These are phyloP conservation scores for Quercus phellos DNA, from an alignment of 331 rosid genomes.

Conservation along the genomic window DNA sequence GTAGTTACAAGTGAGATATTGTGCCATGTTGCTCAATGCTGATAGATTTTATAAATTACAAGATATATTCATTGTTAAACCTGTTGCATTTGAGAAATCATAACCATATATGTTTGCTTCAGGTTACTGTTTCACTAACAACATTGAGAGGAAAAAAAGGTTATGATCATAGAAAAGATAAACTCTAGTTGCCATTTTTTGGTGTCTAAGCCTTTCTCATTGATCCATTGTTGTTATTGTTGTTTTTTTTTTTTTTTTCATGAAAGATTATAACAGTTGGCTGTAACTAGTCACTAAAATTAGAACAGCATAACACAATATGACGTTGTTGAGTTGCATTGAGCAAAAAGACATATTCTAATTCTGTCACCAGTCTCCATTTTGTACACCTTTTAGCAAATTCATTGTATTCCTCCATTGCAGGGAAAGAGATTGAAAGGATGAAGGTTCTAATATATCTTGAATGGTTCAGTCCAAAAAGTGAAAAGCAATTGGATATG, in stretches of 20 bases:
- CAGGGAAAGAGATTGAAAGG: conserved; percentile 46
- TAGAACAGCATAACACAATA: too few species aligned
- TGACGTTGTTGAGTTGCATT: not conserved
- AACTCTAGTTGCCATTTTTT: too few species aligned
- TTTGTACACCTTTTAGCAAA: not conserved
- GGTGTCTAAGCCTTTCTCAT: not conserved
- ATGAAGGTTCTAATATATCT: conserved; percentile 37
- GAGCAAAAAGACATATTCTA: not conserved
- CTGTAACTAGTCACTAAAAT: too few species aligned
- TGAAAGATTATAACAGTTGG: not conserved
- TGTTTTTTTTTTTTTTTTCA: not conserved
- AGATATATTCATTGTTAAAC: too few species aligned
- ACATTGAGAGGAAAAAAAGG: not conserved
- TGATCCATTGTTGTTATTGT: not conserved
- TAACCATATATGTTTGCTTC: not conserved
- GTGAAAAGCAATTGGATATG: not conserved
- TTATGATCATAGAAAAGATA: not conserved
- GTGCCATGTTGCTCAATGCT: too few species aligned
- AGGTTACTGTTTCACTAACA: not conserved
- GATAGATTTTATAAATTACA: too few species aligned
- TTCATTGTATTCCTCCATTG: not conserved
- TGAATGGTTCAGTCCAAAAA: not conserved
- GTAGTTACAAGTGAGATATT: too few species aligned
- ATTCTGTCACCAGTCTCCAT: too few species aligned
- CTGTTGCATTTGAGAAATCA: too few species aligned